Conservation (phyloP, 805 yeast species). For the Nakazawaea holstii region DNA sequence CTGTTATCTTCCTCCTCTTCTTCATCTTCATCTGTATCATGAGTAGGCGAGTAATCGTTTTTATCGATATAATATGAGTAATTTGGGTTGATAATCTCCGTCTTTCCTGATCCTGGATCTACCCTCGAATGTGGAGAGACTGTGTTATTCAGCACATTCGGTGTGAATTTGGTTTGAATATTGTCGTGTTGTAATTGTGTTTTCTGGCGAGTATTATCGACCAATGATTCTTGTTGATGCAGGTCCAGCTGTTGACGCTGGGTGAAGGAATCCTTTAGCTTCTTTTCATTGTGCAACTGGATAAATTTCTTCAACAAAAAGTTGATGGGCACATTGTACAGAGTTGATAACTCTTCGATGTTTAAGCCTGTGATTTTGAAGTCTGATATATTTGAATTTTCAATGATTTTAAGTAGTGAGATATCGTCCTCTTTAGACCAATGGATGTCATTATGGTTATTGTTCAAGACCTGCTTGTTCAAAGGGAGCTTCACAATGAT, state of each 20-base stretch:
- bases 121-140: background rate
- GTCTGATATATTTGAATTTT: background rate
- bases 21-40: background rate
- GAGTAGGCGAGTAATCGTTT: background rate
- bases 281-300: slow-evolving; percentile 4
- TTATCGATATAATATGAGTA: slow-evolving; percentile 8
- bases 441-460: slow-evolving; percentile 1
- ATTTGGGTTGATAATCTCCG: slow-evolving; percentile 1
- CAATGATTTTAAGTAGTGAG: background rate
- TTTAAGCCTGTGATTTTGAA: slow-evolving; percentile 2
- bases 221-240: background rate
- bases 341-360: slow-evolving; percentile 1
- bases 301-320: slow-evolving; percentile 5
- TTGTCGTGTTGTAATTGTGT: background rate
- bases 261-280: no score
- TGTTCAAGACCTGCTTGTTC: slow-evolving; percentile 9
- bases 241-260: no score
- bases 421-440: slow-evolving; percentile 5
- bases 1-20: background rate
- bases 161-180: no score
- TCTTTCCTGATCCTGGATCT: background rate
- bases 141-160: no score
- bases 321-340: slow-evolving; percentile 9
- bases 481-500: slow-evolving; percentile 6
- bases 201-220: background rate